Base-by-base conservation (phyloP, 306 rosid species). In the Quercus cerris region DNA sequence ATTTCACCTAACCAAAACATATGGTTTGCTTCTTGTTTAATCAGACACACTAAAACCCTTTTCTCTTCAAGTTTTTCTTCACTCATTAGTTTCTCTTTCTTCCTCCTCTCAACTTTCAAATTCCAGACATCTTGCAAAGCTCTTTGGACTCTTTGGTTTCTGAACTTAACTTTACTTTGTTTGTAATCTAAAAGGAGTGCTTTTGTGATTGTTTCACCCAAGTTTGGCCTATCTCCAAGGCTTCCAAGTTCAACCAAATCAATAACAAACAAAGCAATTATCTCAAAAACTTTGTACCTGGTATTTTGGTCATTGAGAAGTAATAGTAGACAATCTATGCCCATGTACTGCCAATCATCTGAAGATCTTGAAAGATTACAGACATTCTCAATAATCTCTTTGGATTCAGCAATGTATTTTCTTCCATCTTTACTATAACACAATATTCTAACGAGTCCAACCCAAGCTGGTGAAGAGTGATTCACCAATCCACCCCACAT, bases 401-500 rank as follows among this genome's bases (percentile, higher is more conserved):
- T 84, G 6, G 74, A 84, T 54, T 85, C 84, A 56, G 87, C 77
- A 80, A 93, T 80, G 44, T 5, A 76, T 83, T 78, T 84, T 78
- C 97, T 91, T 73, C 97, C 94, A 7, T 79, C 3, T 78, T 86
- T 88, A 55, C 70, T 87, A 33, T 91, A 88, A 70, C 93, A 90
- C 76, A 91, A 77, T 70, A 90, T 90, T 86, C 97, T 85, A 41
- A 93, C 73, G 1, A 91, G 87, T 38, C 97, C 98, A 77, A 90
- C 77, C 17, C 98, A 97, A 69, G 86, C 89, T 1, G 93, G 91
- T 61, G 98, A 91, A 2, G 89, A 46, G 30, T 86, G 85, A 81
- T 90, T 93, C 10, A 84, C 84, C 83, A 87, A 74, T 30, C 98
- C 98, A 77, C 98, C 98, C 94, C 97, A 91, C 93, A 93, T 90